These are phyloP conservation scores for Acidomyces sp. DNA, from an alignment of 495 filamentous ascomycete species.

Conservation along the genomic window DNA sequence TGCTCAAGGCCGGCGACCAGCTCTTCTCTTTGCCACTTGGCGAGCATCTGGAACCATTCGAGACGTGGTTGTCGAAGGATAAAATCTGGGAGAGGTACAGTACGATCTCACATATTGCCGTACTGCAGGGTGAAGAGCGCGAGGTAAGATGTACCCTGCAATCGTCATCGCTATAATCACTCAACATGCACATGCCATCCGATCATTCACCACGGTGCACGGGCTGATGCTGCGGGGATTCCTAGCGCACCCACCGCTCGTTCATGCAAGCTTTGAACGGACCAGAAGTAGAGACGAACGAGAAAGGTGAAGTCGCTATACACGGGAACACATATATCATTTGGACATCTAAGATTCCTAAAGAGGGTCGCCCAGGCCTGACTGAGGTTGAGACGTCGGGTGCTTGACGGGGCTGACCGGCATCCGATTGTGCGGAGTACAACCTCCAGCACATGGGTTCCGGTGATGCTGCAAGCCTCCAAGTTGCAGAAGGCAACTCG, in stretches of 20 bases:
- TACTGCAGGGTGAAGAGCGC: conserved; percentile 37
- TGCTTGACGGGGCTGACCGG: not conserved
- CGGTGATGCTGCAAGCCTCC: too few species aligned
- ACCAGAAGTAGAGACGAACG: conserved; percentile 23
- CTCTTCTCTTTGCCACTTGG: conserved; percentile 20
- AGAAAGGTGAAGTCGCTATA: conserved; percentile 22
- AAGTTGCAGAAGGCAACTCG: too few species aligned
- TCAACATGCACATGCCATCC: not conserved
- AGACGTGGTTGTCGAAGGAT: conserved; percentile 30
- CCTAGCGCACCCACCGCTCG: conserved; percentile 16
- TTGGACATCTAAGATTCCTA: conserved; percentile 23
- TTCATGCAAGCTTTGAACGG: conserved; percentile 22
- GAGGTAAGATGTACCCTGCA: conserved; percentile 26
- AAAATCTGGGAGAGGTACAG: conserved; percentile 41
- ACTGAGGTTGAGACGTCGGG: conserved; percentile 10
- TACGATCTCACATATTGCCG: conserved; percentile 49
- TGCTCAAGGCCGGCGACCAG: conserved; percentile 17
- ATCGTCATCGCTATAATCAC: not conserved
- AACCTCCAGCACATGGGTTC: too few species aligned
- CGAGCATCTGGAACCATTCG: conserved; percentile 14
- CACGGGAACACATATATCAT: conserved; percentile 22
- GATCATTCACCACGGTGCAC: too few species aligned
- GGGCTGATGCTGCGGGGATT: too few species aligned
- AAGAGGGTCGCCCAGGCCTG: conserved; percentile 11
- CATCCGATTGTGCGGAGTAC: too few species aligned